phyloP scores from a whole-genome alignment of 768 basidiomycete genomes.

The Nidularia pulvinata region DNA sequence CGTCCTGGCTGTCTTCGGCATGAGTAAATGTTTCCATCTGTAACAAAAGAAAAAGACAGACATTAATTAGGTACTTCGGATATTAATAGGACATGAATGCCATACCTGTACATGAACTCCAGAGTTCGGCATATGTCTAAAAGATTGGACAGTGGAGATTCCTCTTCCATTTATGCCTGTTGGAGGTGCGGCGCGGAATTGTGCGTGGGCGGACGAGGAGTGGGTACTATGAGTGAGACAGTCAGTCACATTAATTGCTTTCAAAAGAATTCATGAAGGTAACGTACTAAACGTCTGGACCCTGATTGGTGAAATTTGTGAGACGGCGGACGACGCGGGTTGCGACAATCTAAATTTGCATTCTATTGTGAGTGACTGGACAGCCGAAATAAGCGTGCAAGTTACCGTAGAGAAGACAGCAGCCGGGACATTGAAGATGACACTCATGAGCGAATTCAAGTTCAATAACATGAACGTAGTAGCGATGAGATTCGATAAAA shows the following conservation, averaged over 20 bases:
- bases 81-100: background rate
- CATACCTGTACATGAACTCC: slow-evolving; percentile 48
- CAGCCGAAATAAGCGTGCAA: slow-evolving; percentile 1
- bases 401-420: slow-evolving; percentile 52
- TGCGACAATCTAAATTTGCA: slow-evolving; percentile 47
- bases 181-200: slow-evolving; percentile 13
- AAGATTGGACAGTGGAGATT: slow-evolving; percentile 15
- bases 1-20: slow-evolving; percentile 23
- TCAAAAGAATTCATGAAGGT: background rate
- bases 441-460: slow-evolving; percentile 65
- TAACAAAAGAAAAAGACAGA: too few relatives aligned
- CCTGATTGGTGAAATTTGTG: slow-evolving; percentile 42
- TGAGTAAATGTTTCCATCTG: slow-evolving; percentile 52
- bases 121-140: slow-evolving; percentile 11
- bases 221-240: slow-evolving; percentile 17
- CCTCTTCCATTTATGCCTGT: slow-evolving; percentile 8
- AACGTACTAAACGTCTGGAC: slow-evolving; percentile 46
- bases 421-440: slow-evolving; percentile 68
- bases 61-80: background rate
- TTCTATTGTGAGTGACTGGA: background rate
- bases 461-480: slow-evolving; percentile 68
- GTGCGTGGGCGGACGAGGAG: slow-evolving; percentile 16
- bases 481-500: slow-evolving; percentile 39
- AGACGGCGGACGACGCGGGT: slow-evolving; percentile 61
- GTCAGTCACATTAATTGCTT: background rate